Evolutionary conservation across 208 protist species (phyloP), one percentile per base, ranked within the genome.

Genomic region (Cochliopodium minus): DNA sequence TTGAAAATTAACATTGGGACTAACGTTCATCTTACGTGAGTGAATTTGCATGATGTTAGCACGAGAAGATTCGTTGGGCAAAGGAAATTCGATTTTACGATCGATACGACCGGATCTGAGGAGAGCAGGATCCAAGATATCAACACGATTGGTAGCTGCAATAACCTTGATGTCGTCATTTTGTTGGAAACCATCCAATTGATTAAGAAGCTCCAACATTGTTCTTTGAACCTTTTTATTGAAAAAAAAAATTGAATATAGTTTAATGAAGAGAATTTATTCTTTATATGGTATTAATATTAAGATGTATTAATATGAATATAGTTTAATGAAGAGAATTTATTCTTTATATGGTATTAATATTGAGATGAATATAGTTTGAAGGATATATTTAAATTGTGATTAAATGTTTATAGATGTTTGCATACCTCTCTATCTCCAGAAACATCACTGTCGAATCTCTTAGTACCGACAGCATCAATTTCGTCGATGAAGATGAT

Each of bases 401-500:
- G n/a, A n/a, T n/a, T n/a, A n/a, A n/a, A n/a, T n/a, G n/a, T n/a
- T n/a, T n/a, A n/a, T n/a, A n/a, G n/a, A n/a, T n/a, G n/a, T n/a
- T n/a, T n/a, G n/a, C n/a, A n/a, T 59, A 97, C 91, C 69, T 98
- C 95, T 45, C 91, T 64, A 59, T 94, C 93, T 61, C 94, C 95
- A 36, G 88, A 82, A 56, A 93, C 81, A 51, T 96, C 95, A 46
- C 58, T 70, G 65, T 91, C 85, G 57, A 94, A 90, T 49, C 94
- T 81, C 66, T 94, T 94, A 7, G 93, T 97, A 48, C 96, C 96
- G 46, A 99, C 89, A 33, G 96, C 96, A 69, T 99, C 96, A 15
- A 99, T 81, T 72, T 99, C 95, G 65, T 99, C 96, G 64, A 99
- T 99, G 69, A 99, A 99, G 52, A 99, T 98, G 64, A 99, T 99